Evolutionary conservation across 1,139 yeast genomes (phyloP), one percentile per base, ranked within the genome.

Genomic region (Nematodospora anomalae): DNA sequence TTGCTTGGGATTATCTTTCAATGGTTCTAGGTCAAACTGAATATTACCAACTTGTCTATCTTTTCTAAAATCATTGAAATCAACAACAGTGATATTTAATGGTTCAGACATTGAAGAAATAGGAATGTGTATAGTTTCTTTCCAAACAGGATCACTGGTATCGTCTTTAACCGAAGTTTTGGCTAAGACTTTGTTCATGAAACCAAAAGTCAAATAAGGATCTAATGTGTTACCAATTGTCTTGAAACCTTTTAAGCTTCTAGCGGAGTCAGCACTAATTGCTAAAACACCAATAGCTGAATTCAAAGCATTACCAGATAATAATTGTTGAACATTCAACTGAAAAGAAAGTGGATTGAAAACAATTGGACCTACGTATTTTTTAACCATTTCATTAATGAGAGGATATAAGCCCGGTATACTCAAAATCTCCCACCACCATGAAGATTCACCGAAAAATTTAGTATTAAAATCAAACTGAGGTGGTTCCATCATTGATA

Each of bases 331-430:
- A 33, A 92, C 76, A 53, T 92, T 92, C 56, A 92, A 69, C 65
- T 92, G 96, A 71, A 88, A 86, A 3, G 96, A 87, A 50, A 92
- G 80, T 18, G 98, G 98, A 32, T 85, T 71, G 53, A 86, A 84
- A 36, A 92, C 57, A 69, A 92, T 77, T 15, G 97, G 92, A 10
- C 97, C 97, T 36, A 79, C 80, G 58, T 84, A 89, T 53, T 88
- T 85, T 53, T 77, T 79, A 24, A 88, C 79, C 89, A 89, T 82
- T 49, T 84, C 89, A 56, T 84, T 83, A 50, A 90, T 81, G 51
- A 88, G 76, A 31, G 88, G 80, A 50, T 76, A 78, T 37, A 92
- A 66, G 30, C 98, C 98, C 8, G 98, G 98, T 40, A 92, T 62
- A 33, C 83, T 69, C 53, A 89, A 79, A 24, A 90, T 67, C 62